Percentiles rank a stretch among this genome's conserved stretches.
These are phyloP conservation scores for Diaporthe amygdali DNA, from an alignment of 2,329 filamentous ascomycete species.

Conservation along the genomic window DNA sequence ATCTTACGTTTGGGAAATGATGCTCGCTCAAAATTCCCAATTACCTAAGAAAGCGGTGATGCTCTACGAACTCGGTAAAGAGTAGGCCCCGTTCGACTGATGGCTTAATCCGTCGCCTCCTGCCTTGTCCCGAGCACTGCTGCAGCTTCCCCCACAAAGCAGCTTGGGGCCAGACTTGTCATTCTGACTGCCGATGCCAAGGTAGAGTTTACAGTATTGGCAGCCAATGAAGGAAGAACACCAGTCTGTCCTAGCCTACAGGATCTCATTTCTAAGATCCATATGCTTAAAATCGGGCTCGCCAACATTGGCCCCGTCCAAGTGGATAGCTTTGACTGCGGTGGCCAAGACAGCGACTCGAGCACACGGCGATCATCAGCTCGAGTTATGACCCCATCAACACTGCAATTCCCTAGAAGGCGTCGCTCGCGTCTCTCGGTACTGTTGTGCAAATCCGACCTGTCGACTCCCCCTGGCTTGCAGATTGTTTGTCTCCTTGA, in stretches of 20 bases:
- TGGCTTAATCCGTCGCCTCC: not conserved
- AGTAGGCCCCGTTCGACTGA: not conserved
- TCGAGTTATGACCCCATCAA: not conserved
- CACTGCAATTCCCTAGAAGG: too few relatives aligned
- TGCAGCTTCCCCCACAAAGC: not conserved
- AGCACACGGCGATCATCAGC: not conserved
- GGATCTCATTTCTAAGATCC: not conserved
- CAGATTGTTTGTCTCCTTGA: not conserved
- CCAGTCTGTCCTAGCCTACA: not conserved
- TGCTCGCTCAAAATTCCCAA: not conserved
- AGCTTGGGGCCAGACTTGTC: not conserved
- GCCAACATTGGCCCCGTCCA: not conserved
- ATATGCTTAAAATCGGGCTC: not conserved
- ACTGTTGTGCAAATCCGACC: not conserved
- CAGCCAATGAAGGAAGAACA: not conserved
- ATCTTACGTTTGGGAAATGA: not conserved
- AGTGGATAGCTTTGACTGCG: too few relatives aligned
- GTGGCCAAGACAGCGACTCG: too few relatives aligned
- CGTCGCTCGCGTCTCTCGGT: not conserved
- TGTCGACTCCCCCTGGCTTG: not conserved
- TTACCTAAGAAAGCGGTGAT: not conserved
- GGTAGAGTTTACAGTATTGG: not conserved
- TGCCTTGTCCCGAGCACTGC: not conserved
- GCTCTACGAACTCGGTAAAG: not conserved
- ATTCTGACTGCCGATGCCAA: not conserved